Evolutionary conservation across 805 yeast species (phyloP).

Genomic region (Candida silvatica): DNA sequence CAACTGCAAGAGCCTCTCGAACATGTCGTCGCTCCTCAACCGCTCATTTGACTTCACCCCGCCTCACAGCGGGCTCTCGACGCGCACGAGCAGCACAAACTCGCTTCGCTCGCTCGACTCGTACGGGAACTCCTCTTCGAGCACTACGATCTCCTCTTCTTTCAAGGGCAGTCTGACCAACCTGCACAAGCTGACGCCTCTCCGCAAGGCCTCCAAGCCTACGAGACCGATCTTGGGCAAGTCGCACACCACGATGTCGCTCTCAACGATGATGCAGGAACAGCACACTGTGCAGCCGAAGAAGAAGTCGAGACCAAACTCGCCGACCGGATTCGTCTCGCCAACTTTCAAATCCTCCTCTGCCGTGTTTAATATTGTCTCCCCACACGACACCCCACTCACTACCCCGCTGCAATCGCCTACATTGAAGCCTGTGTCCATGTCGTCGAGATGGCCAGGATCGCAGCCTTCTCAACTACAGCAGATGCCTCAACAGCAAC

Average conservation of each 20-base stretch:
- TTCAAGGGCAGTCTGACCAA: slow-evolving; percentile 31
- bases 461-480: neutral
- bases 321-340: slow-evolving; percentile 8
- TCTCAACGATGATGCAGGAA: slow-evolving; percentile 16
- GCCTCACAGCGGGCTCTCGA: slow-evolving; percentile 21
- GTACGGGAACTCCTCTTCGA: slow-evolving; percentile 18
- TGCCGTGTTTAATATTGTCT: slow-evolving; percentile 24
- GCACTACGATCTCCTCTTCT: slow-evolving; percentile 18
- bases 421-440: slow-evolving; percentile 20
- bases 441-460: neutral
- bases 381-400: slow-evolving; percentile 27
- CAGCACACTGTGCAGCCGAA: slow-evolving; percentile 15
- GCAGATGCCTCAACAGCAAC: too few relatives aligned
- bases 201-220: slow-evolving; percentile 23
- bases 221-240: slow-evolving; percentile 12
- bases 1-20: neutral
- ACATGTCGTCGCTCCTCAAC: neutral
- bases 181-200: slow-evolving; percentile 57
- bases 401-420: slow-evolving; percentile 30
- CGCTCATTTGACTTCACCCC: slow-evolving; percentile 14
- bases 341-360: slow-evolving; percentile 14
- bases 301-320: slow-evolving; percentile 29
- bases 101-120: slow-evolving; percentile 25
- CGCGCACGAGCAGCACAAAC: slow-evolving; percentile 24
- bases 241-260: slow-evolving; percentile 13